A percentile compares a stretch with the other conserved stretches of the same genome.
These are phyloP conservation scores for Graphium sp. DNA, from an alignment of 2,329 filamentous ascomycete genomes.

Conservation along the genomic window DNA sequence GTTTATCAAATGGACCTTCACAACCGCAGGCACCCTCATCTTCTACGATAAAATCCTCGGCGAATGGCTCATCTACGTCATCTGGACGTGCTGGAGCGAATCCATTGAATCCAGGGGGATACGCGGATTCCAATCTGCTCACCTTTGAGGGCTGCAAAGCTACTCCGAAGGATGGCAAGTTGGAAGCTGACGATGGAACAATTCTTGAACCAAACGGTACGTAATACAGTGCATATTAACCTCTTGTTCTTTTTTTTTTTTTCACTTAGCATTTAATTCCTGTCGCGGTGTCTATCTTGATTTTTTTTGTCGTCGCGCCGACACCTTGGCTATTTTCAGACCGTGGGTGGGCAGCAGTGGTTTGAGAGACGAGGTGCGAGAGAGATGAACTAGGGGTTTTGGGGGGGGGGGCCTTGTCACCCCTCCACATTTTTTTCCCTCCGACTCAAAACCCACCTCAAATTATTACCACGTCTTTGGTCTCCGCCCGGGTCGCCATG, in stretches of 20 bases:
- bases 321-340: neutral
- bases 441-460: conserved; percentile 1
- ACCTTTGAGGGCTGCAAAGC: conserved; percentile 61
- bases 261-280: neutral
- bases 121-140: conserved; percentile 67
- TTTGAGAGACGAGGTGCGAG: too few relatives aligned
- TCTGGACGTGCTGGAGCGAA: neutral
- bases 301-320: neutral
- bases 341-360: too few relatives aligned
- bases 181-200: conserved; percentile 85
- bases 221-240: conserved; percentile 13
- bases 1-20: conserved; percentile 7
- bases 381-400: too few relatives aligned
- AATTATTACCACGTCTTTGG: too few relatives aligned
- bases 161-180: conserved; percentile 54
- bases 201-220: conserved; percentile 72
- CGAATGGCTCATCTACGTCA: neutral
- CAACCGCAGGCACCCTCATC: too few relatives aligned
- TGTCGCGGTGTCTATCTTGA: too few relatives aligned
- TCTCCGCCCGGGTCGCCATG: too few relatives aligned
- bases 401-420: too few relatives aligned
- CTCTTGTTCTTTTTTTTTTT: neutral
- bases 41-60: too few relatives aligned
- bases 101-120: too few relatives aligned
- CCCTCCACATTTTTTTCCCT: conserved; percentile 2